Conservation (phyloP, 345 rosid species). For the Sapria himalayana region DNA sequence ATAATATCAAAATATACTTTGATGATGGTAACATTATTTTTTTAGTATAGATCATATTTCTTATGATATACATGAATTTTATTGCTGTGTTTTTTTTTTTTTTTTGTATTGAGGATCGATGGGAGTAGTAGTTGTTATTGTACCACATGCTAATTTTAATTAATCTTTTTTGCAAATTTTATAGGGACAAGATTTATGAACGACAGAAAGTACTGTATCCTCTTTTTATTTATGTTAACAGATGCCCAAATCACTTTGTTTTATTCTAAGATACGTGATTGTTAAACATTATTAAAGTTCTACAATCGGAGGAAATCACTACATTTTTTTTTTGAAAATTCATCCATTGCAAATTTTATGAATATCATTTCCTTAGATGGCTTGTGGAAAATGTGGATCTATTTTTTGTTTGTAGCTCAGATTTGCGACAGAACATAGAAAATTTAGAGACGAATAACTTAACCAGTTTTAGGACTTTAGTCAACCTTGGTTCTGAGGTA, state of each 20-base stretch:
- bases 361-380: no score
- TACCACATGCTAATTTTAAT: no score
- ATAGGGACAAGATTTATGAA: constrained; percentile 81
- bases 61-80: not conserved
- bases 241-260: no score
- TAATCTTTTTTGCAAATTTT: constrained; percentile 4
- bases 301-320: no score
- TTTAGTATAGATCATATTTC: not conserved
- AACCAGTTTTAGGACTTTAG: constrained; percentile 70
- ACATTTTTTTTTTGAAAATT: no score
- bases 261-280: no score
- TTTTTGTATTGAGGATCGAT: no score
- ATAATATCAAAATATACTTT: no score
- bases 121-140: no score
- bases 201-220: constrained; percentile 81
- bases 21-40: not conserved
- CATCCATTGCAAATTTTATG: no score
- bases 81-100: constrained; percentile 3
- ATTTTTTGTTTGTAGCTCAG: constrained; percentile 37
- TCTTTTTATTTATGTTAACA: constrained; percentile 5
- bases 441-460: constrained; percentile 55
- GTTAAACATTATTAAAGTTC: no score
- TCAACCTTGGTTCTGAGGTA: constrained; percentile 90
- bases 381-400: no score
- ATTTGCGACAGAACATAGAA: constrained; percentile 51